These are phyloP conservation scores for Fistulifera solaris DNA, from an alignment of 108 stramenopile species.

Conservation along the genomic window DNA sequence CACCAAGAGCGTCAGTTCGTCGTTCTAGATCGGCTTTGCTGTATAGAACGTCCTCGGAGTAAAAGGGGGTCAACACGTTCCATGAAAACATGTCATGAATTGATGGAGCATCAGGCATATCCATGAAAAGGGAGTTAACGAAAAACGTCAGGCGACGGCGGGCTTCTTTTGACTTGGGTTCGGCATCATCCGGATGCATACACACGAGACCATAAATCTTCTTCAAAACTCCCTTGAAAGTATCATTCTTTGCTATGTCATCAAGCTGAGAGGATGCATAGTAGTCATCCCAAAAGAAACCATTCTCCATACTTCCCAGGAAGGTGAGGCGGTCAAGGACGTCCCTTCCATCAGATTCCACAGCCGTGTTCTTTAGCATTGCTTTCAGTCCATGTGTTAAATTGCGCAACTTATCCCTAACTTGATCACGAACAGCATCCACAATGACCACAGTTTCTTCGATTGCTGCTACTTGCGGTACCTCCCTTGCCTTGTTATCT, in stretches of 20 bases:
- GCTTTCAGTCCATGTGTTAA: constrained; percentile 69
- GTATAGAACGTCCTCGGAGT: constrained; percentile 94
- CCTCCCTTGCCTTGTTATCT: constrained; percentile 18
- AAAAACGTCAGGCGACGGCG: constrained; percentile 93
- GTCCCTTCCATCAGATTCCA: constrained; percentile 49
- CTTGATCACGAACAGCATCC: constrained; percentile 86
- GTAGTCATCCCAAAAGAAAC: constrained; percentile 93
- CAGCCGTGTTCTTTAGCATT: constrained; percentile 52
- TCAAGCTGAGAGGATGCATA: constrained; percentile 91
- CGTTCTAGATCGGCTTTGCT: constrained; percentile 86
- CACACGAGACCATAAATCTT: constrained; percentile 89
- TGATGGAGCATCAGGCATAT: constrained; percentile 93
- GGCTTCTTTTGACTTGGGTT: constrained; percentile 93
- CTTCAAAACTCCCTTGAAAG: constrained; percentile 69
- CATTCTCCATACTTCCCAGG: constrained; percentile 82
- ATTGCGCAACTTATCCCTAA: constrained; percentile 79
- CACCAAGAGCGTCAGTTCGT: constrained; percentile 86
- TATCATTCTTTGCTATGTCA: constrained; percentile 58
- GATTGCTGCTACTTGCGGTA: constrained; percentile 7
- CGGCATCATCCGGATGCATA: constrained; percentile 89
- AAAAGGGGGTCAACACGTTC: constrained; percentile 96
- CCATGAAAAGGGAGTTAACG: constrained; percentile 98
- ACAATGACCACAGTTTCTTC: constrained; percentile 28
- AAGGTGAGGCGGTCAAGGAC: constrained; percentile 81
- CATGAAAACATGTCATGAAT: constrained; percentile 94